Conservation (phyloP, 192 early-diverging fungal species). For the Backusella tuberculispora region DNA sequence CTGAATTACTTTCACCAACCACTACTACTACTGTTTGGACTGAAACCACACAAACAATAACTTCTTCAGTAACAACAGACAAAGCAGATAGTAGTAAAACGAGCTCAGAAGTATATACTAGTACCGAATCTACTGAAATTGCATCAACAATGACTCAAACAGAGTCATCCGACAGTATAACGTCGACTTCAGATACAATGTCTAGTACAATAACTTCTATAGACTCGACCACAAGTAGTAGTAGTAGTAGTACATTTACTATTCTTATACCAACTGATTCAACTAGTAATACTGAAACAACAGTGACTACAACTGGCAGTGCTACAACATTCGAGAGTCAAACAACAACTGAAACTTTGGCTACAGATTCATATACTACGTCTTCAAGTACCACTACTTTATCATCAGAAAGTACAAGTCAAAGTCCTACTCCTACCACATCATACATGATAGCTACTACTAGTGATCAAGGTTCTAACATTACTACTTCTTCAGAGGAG, state of each 20-base stretch:
- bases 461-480: background rate
- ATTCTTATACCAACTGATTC: background rate
- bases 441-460: background rate
- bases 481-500: background rate
- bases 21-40: background rate
- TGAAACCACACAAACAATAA: background rate
- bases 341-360: background rate
- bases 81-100: background rate
- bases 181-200: too few relatives aligned
- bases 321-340: background rate
- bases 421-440: background rate
- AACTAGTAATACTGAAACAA: background rate
- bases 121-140: background rate
- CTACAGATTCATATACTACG: background rate
- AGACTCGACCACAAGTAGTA: background rate
- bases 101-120: background rate
- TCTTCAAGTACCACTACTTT: background rate
- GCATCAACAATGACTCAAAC: background rate
- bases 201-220: background rate
- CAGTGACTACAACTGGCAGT: background rate
- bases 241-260: background rate
- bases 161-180: too few relatives aligned
- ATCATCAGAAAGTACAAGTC: background rate
- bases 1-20: background rate
- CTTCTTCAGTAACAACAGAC: background rate